These are phyloP conservation scores for Plantago lanceolata DNA, from an alignment of 305 asterid species.

Conservation along the genomic window DNA sequence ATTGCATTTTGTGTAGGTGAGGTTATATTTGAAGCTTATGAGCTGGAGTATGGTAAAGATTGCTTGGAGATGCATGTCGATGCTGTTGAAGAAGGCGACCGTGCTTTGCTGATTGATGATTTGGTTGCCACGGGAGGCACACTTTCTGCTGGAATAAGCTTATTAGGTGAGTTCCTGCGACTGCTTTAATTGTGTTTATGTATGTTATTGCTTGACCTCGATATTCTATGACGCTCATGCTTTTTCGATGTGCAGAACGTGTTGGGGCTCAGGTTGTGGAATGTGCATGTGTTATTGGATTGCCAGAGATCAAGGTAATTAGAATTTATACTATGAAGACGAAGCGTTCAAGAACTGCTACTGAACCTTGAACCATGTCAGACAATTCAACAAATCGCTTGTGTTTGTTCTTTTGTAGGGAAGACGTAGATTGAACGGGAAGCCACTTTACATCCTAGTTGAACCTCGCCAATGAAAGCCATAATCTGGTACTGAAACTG, in stretches of 20 bases:
- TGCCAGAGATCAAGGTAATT: constrained; percentile 72
- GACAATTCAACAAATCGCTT: background rate
- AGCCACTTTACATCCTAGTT: constrained; percentile 48
- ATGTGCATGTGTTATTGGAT: constrained; percentile 76
- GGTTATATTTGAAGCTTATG: constrained; percentile 64
- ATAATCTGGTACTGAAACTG: constrained; percentile 14
- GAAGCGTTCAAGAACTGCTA: background rate
- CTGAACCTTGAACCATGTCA: background rate
- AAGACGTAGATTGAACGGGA: constrained; percentile 40
- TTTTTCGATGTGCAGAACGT: constrained; percentile 41
- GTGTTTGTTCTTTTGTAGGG: constrained; percentile 30
- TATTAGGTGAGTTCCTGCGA: constrained; percentile 47
- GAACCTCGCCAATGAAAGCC: constrained; percentile 41
- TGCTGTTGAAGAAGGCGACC: constrained; percentile 55
- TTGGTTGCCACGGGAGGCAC: constrained; percentile 89
- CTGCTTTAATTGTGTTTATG: background rate
- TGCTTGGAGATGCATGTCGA: constrained; percentile 77
- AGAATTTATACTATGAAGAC: background rate
- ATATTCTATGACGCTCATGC: background rate
- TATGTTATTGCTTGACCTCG: background rate
- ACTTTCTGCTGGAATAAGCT: constrained; percentile 68
- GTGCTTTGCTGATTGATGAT: constrained; percentile 65
- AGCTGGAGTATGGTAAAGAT: constrained; percentile 75
- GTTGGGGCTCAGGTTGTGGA: constrained; percentile 76
- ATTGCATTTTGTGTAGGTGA: constrained; percentile 43